Conservation (phyloP, 2,329 filamentous ascomycete species). For the Diaporthe sp. region DNA sequence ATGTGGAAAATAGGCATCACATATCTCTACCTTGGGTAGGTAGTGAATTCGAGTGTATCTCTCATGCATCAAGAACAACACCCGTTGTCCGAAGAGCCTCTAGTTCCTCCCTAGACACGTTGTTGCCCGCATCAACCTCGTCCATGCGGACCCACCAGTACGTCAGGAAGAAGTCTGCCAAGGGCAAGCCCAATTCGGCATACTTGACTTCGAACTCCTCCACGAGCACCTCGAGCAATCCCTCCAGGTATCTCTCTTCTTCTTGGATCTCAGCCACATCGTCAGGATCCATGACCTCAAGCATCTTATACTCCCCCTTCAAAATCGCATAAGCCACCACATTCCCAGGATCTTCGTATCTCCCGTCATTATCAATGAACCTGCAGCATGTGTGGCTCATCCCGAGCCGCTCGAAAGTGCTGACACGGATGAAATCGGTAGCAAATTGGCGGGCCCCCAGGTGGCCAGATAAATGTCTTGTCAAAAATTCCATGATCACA, state of each 20-base stretch:
- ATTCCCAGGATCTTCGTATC: not conserved
- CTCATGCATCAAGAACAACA: not conserved
- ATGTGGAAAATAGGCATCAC: not conserved
- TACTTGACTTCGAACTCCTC: not conserved
- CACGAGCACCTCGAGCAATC: not conserved
- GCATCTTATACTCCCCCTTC: not conserved
- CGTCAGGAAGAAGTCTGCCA: not conserved
- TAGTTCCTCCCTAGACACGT: not conserved
- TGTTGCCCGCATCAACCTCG: not conserved
- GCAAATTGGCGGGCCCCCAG: not conserved
- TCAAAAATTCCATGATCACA: not conserved
- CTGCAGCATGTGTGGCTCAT: slow-evolving; percentile 17
- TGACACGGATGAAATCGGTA: not conserved
- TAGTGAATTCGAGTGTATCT: not conserved
- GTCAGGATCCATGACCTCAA: not conserved
- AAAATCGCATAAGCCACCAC: not conserved
- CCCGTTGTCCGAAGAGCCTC: not conserved
- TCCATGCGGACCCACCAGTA: slow-evolving; percentile 2
- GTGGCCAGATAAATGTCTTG: not conserved
- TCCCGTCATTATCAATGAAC: not conserved
- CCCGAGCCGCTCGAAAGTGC: slow-evolving; percentile 11
- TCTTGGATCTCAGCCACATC: slow-evolving; percentile 7
- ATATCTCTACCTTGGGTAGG: not conserved
- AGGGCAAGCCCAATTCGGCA: not conserved
- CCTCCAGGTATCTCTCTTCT: not conserved